Conservation (phyloP, 257 asterid genomes). For the Primulina eburnea region DNA sequence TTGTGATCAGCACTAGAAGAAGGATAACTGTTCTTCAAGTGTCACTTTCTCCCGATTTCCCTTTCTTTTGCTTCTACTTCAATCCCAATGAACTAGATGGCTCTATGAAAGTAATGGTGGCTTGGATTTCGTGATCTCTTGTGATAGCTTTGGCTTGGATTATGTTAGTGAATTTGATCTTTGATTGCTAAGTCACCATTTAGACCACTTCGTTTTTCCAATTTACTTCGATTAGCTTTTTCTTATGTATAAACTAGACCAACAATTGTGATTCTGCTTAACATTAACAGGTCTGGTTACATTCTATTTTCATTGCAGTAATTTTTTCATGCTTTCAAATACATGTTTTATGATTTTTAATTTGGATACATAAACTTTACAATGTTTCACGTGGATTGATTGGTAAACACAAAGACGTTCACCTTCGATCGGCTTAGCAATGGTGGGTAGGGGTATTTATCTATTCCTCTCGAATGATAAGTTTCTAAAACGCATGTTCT, state of each 20-base stretch:
- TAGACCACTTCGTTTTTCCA: constrained; percentile 55
- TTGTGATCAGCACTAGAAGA: constrained; percentile 55
- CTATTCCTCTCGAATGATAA: too few relatives aligned
- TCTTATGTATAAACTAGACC: constrained; percentile 48
- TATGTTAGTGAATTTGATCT: constrained; percentile 31
- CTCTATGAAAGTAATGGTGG: constrained; percentile 42
- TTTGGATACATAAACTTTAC: constrained; percentile 11
- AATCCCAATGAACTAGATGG: constrained; percentile 26
- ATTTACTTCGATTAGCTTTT: constrained; percentile 38
- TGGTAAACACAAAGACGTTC: too few relatives aligned
- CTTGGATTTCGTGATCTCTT: constrained; percentile 17
- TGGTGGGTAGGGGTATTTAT: too few relatives aligned
- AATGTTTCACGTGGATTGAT: too few relatives aligned
- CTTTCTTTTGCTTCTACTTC: constrained; percentile 38
- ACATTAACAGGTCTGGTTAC: constrained; percentile 21
- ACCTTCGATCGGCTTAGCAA: too few relatives aligned
- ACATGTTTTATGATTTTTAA: constrained; percentile 12
- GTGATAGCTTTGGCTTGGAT: constrained; percentile 39
- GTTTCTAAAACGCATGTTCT: too few relatives aligned
- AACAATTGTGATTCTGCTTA: constrained; percentile 34
- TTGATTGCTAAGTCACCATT: constrained; percentile 34
- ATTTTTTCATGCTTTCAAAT: neutral
- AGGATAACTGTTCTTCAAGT: constrained; percentile 25
- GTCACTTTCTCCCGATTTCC: constrained; percentile 26
- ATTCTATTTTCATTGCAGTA: constrained; percentile 21